Base-by-base conservation (phyloP, 352 stramenopile genomes). In the Globisporangium nodosum region DNA sequence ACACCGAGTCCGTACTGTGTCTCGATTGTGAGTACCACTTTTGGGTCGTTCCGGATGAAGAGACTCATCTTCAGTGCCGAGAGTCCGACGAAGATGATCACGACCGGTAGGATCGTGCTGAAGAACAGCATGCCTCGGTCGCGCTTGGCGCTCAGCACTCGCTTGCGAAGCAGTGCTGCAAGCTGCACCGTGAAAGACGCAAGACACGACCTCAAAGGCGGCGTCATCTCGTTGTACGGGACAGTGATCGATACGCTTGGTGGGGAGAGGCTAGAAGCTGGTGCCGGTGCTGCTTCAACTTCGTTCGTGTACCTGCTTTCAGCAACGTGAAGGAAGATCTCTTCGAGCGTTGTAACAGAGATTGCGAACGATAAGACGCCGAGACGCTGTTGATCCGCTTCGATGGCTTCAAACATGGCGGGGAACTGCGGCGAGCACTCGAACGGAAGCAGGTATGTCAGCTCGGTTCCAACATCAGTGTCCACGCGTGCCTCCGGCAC, bases 301-400 rank as follows among this genome's bases (percentile, higher is more conserved):
- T 24, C 16, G 18, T 15, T 31, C 21, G 21, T 46, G 5, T 54
- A 33, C 18, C 54, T 61, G 6, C 37, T 54, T 45, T 86, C 71
- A 11, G 87, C 85, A n/a, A 96, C 86, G 40, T 92, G 94, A 5
- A 97, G 61, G 49, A 97, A 97, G 18, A 96, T 85, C 62, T 96
- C 86, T 62, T 97, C 88, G 0, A 96, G 71, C 20, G 89, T 95
- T 6, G 88, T 96, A 21, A 90, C 75, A 0, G 78, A 90, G 18
- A 95, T 90, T 5, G 66, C 81, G 42, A 87, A 93, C 30, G 78
- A 88, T 6, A 65, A 18, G 37, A 93, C 65, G 0, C 69, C 58
- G 3, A 91, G 58, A 0, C 66, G 61, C 0, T 31, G 0, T 5
- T 76, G 71, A 15, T 64, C 43, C 3, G 31, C 35, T 18, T 97